Conservation (phyloP, 352 stramenopile species). For the Thalassiosira mediterranea region DNA sequence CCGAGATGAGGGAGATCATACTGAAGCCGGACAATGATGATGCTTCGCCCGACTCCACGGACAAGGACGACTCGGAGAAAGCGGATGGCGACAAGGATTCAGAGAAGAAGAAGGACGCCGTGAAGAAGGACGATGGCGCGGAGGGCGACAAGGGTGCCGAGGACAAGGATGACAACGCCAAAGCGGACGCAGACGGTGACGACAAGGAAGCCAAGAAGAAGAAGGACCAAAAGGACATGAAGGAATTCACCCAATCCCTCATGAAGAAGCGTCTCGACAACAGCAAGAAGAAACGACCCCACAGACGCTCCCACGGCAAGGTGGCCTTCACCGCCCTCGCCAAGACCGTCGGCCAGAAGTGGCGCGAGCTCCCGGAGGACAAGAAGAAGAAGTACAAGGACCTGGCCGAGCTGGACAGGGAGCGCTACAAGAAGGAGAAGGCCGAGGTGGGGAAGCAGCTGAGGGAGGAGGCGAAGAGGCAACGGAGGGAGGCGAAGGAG, state of each 20-base stretch:
- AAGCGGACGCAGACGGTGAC: background rate
- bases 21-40: constrained; percentile 46
- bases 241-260: constrained; percentile 22
- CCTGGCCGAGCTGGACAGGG: constrained; percentile 49
- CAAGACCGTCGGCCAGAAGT: constrained; percentile 51
- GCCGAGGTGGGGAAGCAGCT: constrained; percentile 6
- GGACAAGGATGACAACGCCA: background rate
- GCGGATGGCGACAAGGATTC: background rate
- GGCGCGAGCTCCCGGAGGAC: constrained; percentile 56
- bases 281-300: constrained; percentile 28
- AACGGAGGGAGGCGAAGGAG: background rate
- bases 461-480: constrained; percentile 4
- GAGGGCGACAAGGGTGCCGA: background rate
- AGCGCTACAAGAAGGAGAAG: constrained; percentile 54
- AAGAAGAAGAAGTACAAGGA: constrained; percentile 57
- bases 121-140: background rate
- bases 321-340: constrained; percentile 69
- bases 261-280: constrained; percentile 36
- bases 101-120: background rate
- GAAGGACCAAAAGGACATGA: background rate
- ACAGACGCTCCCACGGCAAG: constrained; percentile 64
- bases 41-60: constrained; percentile 3
- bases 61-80: constrained; percentile 1
- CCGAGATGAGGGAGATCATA: constrained; percentile 60
- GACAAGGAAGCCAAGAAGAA: background rate